Evolutionary conservation across 371 early-diverging fungal genomes (phyloP), one percentile per base, ranked within the genome.

Genomic region (Entomophthora muscae): DNA sequence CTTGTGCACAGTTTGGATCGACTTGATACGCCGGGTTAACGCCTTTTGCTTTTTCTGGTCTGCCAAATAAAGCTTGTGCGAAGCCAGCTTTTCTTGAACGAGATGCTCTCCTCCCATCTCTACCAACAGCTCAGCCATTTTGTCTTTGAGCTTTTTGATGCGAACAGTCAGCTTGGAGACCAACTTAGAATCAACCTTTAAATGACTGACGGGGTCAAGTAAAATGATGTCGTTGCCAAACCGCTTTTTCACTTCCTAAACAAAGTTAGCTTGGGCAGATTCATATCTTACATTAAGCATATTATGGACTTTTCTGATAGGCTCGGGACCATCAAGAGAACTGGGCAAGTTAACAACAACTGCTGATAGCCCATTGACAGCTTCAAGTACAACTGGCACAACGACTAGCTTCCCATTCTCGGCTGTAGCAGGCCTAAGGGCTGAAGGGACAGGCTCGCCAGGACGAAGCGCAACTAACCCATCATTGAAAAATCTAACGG

Each of bases 181-280:
- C 42, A 42, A 17, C 54, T 79, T 80, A 63, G 92, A 95, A 56
- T 76, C 79, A 66, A 97, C 92, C 26, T 78, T 78, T 91, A 95
- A 91, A 68, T 95, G 89, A 56, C 80, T 79, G 29, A 93, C 73
- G 7, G 95, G 93, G 67, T 97, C 95, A 68, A 97, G 69, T 17
- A 85, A 68, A 7, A 93, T 93, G 2, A 92, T 72, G 12, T 82
- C 82, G 30, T 82, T 78, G 5, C 78, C 76, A 68, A 91, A 89
- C 30, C 90, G 79, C 67, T 74, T 78, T 64, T 81, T 74, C 1
- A 91, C 83, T 72, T 92, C 89, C 32, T 72, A 53, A n/a, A n/a
- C 7, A 95, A 67, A 3, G 85, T 85, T 66, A 80, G 83, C 61
- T 78, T 71, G 53, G 90, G 72, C 27, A 80, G 78, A 31, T 10